Conservation (phyloP, 768 basidiomycete genomes). For the Boletus rubroflammeus region DNA sequence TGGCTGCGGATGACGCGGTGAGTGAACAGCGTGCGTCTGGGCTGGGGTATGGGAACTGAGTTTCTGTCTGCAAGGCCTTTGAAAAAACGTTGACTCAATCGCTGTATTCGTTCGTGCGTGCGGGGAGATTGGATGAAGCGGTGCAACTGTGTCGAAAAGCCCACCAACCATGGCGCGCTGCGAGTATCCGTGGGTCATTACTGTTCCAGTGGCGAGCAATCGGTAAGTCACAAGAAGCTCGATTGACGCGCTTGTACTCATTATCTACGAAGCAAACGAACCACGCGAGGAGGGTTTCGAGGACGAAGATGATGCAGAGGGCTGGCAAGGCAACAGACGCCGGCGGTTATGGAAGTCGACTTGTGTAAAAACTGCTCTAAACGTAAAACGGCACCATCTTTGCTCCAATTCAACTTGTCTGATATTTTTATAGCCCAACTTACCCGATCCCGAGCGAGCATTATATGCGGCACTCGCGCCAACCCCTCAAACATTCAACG, state of each 20-base stretch:
- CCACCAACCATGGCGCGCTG: conserved; percentile 90
- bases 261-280: conserved; percentile 43
- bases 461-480: conserved; percentile 85
- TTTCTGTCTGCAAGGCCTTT: conserved; percentile 51
- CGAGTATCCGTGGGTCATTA: conserved; percentile 79
- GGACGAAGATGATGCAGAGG: conserved; percentile 40
- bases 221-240: conserved; percentile 40
- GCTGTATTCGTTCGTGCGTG: conserved; percentile 77
- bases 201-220: conserved; percentile 75
- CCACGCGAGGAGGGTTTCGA: conserved; percentile 45
- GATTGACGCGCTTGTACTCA: conserved; percentile 29
- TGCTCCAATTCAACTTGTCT: not conserved
- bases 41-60: not conserved
- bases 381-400: conserved; percentile 39
- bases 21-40: conserved; percentile 21
- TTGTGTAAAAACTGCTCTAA: conserved; percentile 75
- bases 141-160: conserved; percentile 76
- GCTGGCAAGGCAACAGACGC: conserved; percentile 72
- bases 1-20: conserved; percentile 80
- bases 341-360: conserved; percentile 85
- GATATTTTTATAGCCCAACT: conserved; percentile 39
- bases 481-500: conserved; percentile 56
- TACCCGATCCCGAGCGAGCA: conserved; percentile 74
- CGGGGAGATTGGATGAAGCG: conserved; percentile 83
- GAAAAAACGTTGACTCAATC: conserved; percentile 76